phyloP scores from a whole-genome alignment of 23 red algal genomes.

The Gracilaria gracilis region DNA sequence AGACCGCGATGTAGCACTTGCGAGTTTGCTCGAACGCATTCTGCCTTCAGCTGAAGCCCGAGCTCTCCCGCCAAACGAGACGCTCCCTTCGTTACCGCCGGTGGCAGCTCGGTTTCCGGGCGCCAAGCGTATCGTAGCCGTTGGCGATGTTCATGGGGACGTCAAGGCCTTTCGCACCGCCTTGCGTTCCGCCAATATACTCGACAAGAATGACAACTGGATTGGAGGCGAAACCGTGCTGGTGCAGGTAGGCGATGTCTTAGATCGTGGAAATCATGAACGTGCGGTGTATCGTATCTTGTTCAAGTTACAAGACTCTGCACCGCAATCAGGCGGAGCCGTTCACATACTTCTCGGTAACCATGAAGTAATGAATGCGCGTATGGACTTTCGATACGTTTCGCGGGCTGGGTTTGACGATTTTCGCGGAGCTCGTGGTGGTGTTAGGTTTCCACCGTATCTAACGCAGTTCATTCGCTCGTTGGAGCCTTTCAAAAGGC shows the following conservation, averaged over 20 bases:
- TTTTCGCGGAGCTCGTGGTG: slow-evolving; percentile 40
- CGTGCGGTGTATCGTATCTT: slow-evolving; percentile 80
- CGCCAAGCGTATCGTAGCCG: slow-evolving; percentile 79
- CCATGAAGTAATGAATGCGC: slow-evolving; percentile 98
- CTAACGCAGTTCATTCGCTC: slow-evolving; percentile 41
- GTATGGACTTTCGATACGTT: slow-evolving; percentile 96
- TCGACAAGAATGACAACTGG: slow-evolving; percentile 77
- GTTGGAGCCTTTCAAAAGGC: slow-evolving; percentile 43
- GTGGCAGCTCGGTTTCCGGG: slow-evolving; percentile 1
- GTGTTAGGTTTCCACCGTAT: slow-evolving; percentile 1
- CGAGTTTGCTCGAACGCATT: neutral
- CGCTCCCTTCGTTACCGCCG: neutral
- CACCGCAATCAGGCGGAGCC: slow-evolving; percentile 76
- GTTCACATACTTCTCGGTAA: slow-evolving; percentile 94
- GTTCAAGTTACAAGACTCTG: slow-evolving; percentile 77
- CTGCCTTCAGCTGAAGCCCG: slow-evolving; percentile 3
- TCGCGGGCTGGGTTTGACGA: slow-evolving; percentile 87
- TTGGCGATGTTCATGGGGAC: slow-evolving; percentile 99
- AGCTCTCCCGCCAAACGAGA: neutral
- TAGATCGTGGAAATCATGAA: slow-evolving; percentile 93
- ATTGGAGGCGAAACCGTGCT: slow-evolving; percentile 81
- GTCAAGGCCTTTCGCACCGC: slow-evolving; percentile 66
- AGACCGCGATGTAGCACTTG: neutral
- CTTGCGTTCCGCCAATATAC: slow-evolving; percentile 66
- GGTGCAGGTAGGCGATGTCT: slow-evolving; percentile 90